Evolutionary conservation across 108 stramenopile species (phyloP), one percentile per base, ranked within the genome.

Genomic region (Seminavis robusta): DNA sequence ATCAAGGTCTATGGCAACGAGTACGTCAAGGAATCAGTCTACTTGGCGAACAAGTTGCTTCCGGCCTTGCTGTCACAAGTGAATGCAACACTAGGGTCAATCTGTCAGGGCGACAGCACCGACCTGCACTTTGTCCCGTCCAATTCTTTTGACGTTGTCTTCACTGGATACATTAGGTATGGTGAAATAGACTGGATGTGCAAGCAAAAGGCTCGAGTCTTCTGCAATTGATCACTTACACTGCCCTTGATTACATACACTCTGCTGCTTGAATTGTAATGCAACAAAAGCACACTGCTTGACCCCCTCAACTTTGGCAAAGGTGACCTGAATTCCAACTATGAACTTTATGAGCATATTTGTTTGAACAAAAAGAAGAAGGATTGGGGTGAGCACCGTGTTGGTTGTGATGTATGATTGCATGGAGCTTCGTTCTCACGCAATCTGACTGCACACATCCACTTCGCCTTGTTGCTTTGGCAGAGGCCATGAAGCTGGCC

Each of bases 81-180:
- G 13, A 37, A 55, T 17, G 33, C 44, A 20, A 53, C 17, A 27
- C 4, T 21, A 28, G 19, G 28, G 21, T 13, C 7, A 53, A 46
- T 28, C 54, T 73, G 71, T n/a, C 28, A 24, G 7, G 71, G 49
- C 16, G 71, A 73, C 28, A 60, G 65, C 0, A 50, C 39, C 1
- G n/a, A 66, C 34, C 30, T 73, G 1, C 1, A 16, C 27, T 67
- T 44, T 52, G 57, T 73, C 9, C 71, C 71, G 5, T 40, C 59
- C 34, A 38, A 54, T 32, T 32, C 45, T 24, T 73, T 73, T 51
- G 71, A 73, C 50, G 31, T 73, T 6, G 65, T 65, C 0, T 73
- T 42, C 32, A 61, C 65, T 0, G 71, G 71, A 1, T 73, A 66
- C 34, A 55, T 73, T 17, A 20, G n/a, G n/a, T n/a, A n/a, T n/a